Conservation (phyloP, 2,329 filamentous ascomycete species). For the Leptographium wingfieldii region DNA sequence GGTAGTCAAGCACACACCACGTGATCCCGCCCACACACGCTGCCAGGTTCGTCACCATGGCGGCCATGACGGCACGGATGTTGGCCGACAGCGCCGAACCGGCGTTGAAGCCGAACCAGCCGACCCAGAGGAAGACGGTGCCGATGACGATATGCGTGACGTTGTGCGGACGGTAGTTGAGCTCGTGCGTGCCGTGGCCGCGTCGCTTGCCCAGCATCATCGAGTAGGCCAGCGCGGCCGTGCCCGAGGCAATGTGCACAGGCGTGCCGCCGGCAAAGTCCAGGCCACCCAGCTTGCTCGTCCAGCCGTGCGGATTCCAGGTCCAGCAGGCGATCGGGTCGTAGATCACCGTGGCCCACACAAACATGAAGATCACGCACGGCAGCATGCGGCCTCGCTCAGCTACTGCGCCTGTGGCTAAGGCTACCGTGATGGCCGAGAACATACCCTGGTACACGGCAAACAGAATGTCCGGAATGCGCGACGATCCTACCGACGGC, state of each 20-base stretch:
- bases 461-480: conserved; percentile 73
- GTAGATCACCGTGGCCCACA: conserved; percentile 84
- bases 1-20: conserved; percentile 82
- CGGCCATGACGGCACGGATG: conserved; percentile 75
- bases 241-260: conserved; percentile 76
- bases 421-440: conserved; percentile 71
- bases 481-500: conserved; percentile 60
- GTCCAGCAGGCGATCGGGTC: conserved; percentile 93
- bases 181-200: conserved; percentile 73
- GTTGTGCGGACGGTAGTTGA: conserved; percentile 88
- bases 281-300: conserved; percentile 63
- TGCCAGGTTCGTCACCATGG: conserved; percentile 72
- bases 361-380: conserved; percentile 82
- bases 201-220: conserved; percentile 80
- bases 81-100: conserved; percentile 73
- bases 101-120: conserved; percentile 93
- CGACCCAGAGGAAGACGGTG: conserved; percentile 88
- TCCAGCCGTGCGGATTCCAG: conserved; percentile 78
- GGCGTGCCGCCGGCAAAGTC: conserved; percentile 87
- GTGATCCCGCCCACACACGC: conserved; percentile 77
- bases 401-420: conserved; percentile 65
- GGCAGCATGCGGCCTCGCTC: conserved; percentile 82
- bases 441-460: conserved; percentile 85
- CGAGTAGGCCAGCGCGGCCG: conserved; percentile 76
- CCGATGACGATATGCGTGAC: conserved; percentile 87